These are phyloP conservation scores for Polygonum aviculare DNA, from an alignment of 148 eudicot species.

Conservation along the genomic window DNA sequence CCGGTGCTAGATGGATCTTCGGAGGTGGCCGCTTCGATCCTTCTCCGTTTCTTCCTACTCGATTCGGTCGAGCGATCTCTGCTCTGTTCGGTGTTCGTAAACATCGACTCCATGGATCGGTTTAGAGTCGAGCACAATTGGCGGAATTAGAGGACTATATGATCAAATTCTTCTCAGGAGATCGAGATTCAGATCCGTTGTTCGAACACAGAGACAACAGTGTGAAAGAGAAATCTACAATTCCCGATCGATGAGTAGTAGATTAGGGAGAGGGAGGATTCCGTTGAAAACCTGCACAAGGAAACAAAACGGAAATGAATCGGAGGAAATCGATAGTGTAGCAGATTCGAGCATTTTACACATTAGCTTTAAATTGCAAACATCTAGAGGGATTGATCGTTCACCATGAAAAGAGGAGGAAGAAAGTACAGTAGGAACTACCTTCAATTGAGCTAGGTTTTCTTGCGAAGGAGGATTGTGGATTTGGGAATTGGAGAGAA, in stretches of 20 bases:
- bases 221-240: background rate
- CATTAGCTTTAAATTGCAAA: background rate
- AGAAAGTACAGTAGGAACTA: background rate
- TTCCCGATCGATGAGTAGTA: background rate
- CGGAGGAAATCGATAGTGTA: background rate
- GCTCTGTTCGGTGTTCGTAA: constrained; percentile 18
- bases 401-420: background rate
- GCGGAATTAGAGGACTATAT: background rate
- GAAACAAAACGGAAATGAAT: background rate
- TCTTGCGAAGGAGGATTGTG: background rate
- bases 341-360: background rate
- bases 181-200: background rate
- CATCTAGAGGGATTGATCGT: background rate
- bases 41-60: constrained; percentile 26
- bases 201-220: background rate
- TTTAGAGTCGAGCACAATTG: background rate
- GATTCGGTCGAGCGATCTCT: constrained; percentile 13
- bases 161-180: background rate
- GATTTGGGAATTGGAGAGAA: background rate
- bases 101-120: constrained; percentile 9
- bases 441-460: background rate
- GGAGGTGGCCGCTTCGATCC: constrained; percentile 10
- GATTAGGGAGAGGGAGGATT: no score
- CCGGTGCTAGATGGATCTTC: background rate
- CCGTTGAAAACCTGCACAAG: background rate